phyloP scores from a whole-genome alignment of 371 early-diverging fungal genomes.

The Mortierella sp. region DNA sequence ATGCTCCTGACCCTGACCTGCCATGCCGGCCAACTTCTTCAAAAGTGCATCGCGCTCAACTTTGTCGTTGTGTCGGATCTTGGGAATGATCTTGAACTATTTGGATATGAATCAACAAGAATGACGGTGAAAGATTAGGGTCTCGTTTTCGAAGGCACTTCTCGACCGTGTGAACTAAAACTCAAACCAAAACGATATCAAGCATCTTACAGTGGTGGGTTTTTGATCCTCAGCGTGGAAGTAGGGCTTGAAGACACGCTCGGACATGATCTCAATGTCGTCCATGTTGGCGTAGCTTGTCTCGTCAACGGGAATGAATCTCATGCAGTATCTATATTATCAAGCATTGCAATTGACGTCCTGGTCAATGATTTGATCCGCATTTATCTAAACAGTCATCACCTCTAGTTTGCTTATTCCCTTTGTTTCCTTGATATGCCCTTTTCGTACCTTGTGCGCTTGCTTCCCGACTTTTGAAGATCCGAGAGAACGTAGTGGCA shows the following conservation, averaged over 20 bases:
- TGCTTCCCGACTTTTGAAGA: slow-evolving; percentile 66
- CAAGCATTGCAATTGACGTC: neutral
- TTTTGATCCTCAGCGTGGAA: slow-evolving; percentile 67
- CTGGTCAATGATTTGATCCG: neutral
- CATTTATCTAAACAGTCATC: neutral
- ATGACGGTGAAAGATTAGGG: neutral
- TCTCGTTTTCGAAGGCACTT: neutral
- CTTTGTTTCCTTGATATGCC: neutral
- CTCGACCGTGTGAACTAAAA: neutral
- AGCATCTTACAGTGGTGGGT: slow-evolving; percentile 56
- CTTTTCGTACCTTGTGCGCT: slow-evolving; percentile 67
- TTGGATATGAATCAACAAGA: neutral
- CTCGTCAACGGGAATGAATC: slow-evolving; percentile 75
- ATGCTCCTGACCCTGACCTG: slow-evolving; percentile 66
- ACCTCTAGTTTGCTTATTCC: neutral
- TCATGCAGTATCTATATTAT: slow-evolving; percentile 64
- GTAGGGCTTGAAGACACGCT: slow-evolving; percentile 65
- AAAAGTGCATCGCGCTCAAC: slow-evolving; percentile 72
- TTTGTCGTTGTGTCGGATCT: slow-evolving; percentile 74
- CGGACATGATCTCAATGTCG: slow-evolving; percentile 71
- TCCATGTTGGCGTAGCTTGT: slow-evolving; percentile 71
- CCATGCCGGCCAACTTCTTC: slow-evolving; percentile 65
- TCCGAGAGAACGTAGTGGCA: slow-evolving; percentile 73
- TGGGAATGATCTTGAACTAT: slow-evolving; percentile 79
- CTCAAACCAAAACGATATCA: neutral